These are phyloP conservation scores for Eustoma russellianum DNA, from an alignment of 257 asterid species.

Conservation along the genomic window DNA sequence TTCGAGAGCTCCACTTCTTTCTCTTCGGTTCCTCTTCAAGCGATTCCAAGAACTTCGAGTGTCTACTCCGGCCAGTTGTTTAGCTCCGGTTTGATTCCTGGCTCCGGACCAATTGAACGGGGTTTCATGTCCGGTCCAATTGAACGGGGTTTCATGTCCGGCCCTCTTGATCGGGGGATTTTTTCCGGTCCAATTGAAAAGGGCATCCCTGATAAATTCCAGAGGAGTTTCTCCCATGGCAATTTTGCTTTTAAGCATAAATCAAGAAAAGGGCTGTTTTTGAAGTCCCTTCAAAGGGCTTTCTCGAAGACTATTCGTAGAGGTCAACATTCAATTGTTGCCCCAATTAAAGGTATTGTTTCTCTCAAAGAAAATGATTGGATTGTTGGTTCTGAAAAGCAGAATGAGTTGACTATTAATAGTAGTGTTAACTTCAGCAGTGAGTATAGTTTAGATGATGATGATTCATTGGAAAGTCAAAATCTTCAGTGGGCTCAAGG, in stretches of 20 bases:
- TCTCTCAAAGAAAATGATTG: conserved; percentile 45
- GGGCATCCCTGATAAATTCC: conserved; percentile 54
- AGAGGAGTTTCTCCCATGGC: conserved; percentile 77
- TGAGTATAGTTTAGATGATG: conserved; percentile 66
- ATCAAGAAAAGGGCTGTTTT: conserved; percentile 46
- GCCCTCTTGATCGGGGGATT: conserved; percentile 65
- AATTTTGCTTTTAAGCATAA: conserved; percentile 55
- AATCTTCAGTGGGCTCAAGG: conserved; percentile 99
- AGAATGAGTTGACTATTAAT: conserved; percentile 50
- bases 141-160: conserved; percentile 70
- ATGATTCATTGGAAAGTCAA: conserved; percentile 46
- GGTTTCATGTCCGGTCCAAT: conserved; percentile 88
- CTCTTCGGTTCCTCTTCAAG: conserved; percentile 81
- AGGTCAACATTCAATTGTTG: conserved; percentile 84
- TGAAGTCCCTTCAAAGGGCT: conserved; percentile 63
- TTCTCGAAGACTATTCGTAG: conserved; percentile 54
- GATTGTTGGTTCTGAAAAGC: conserved; percentile 55
- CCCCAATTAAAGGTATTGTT: conserved; percentile 60
- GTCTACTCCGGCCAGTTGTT: conserved; percentile 54
- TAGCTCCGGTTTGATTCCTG: conserved; percentile 32
- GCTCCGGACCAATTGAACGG: conserved; percentile 63
- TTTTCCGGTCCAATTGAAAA: conserved; percentile 74
- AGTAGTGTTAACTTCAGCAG: conserved; percentile 70
- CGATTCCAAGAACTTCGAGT: conserved; percentile 52
- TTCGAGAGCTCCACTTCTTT: conserved; percentile 88